Percentiles rank a stretch among this genome's conserved stretches.
Evolutionary conservation across 495 filamentous ascomycete species (phyloP).

Genomic region (Amphirosellinia nigrospora): DNA sequence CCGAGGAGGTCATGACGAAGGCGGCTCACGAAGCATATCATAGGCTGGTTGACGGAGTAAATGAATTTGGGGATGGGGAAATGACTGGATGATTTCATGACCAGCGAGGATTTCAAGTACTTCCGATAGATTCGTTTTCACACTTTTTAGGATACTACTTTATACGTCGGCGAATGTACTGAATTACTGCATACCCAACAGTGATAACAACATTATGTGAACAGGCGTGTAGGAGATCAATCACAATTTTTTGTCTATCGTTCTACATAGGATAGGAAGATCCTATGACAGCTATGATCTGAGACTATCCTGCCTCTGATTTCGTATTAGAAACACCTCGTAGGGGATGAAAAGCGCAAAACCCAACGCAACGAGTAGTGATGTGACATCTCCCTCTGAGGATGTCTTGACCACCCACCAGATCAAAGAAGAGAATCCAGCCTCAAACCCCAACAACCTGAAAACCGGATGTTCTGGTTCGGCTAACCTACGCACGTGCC

Average conservation of each 20-base stretch:
- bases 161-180: too few relatives aligned
- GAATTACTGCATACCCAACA: neutral
- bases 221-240: neutral
- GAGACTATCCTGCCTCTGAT: neutral
- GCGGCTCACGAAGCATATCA: slow-evolving; percentile 58
- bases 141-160: too few relatives aligned
- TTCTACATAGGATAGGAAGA: neutral
- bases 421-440: neutral
- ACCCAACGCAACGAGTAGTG: neutral
- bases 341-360: neutral
- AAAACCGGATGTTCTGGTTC: neutral
- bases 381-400: neutral
- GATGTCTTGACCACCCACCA: neutral
- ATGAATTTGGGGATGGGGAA: neutral
- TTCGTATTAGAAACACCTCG: neutral
- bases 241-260: neutral
- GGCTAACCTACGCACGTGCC: neutral
- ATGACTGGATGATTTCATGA: slow-evolving; percentile 7
- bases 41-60: slow-evolving; percentile 17
- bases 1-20: slow-evolving; percentile 62
- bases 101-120: neutral
- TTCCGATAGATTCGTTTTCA: neutral
- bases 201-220: neutral
- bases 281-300: neutral
- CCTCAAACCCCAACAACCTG: neutral